Conservation (phyloP, 345 rosid species). For the Moricandia moricandioides region DNA sequence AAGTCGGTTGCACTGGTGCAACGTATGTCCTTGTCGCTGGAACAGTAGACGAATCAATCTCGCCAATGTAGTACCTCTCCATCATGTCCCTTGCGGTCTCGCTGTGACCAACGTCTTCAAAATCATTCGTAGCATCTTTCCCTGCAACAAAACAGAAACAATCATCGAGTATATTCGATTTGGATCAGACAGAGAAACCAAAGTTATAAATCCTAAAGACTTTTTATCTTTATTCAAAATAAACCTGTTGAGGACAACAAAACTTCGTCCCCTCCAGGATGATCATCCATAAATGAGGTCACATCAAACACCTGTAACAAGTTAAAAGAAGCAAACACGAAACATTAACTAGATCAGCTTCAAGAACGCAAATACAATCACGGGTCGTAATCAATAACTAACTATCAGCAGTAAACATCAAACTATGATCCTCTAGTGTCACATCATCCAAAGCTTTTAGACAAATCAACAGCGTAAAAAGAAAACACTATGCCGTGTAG, state of each 20-base stretch:
- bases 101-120: slow-evolving; percentile 96
- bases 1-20: slow-evolving; percentile 47
- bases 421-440: neutral
- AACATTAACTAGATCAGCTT: neutral
- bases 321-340: neutral
- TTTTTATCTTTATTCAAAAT: neutral
- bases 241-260: slow-evolving; percentile 86
- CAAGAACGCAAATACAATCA: neutral
- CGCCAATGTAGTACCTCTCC: slow-evolving; percentile 71
- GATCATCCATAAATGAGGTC: slow-evolving; percentile 95
- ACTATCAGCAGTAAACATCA: neutral
- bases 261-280: slow-evolving; percentile 98
- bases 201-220: neutral
- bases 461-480: neutral
- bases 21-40: slow-evolving; percentile 54
- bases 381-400: neutral
- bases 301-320: slow-evolving; percentile 85
- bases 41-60: slow-evolving; percentile 58
- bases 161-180: neutral
- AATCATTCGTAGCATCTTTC: slow-evolving; percentile 87
- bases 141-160: slow-evolving; percentile 44
- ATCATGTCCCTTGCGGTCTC: slow-evolving; percentile 83
- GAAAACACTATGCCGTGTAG: neutral
- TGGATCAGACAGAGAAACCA: neutral
- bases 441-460: neutral